Evolutionary conservation across 2,329 filamentous ascomycete genomes (phyloP), one percentile per base, ranked within the genome.

Genomic region (Ceratocystis diversiconidia): DNA sequence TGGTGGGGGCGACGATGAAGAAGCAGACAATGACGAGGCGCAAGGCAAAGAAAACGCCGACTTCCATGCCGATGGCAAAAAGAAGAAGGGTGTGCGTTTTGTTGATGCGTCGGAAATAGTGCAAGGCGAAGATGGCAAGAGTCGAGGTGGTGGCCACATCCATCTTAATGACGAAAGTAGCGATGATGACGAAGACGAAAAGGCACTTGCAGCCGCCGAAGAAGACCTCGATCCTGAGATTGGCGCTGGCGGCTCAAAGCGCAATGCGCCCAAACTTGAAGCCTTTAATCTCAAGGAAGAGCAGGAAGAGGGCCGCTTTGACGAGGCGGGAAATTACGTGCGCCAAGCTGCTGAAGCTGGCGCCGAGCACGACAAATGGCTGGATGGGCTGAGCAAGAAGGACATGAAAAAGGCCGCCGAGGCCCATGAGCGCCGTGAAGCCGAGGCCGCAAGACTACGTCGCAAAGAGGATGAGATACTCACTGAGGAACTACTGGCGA

Each of bases 281-380:
- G 92, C 92, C 2, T 99, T 99, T 80, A 97, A 99, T 73, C 89
- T 99, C 80, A 85, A 84, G 67, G 79, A 83, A 12, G 94, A 99
- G 74, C 86, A 95, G 74, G 91, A 97, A 72, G 92, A 97, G 70
- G 94, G 94, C 0, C 82, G 85, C 10, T 99, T 96, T 71, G 94
- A 99, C 73, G 88, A 94, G 70, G 79, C 86, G 1, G 92, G 92
- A 8, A 99, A 97, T 74, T 99, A 86, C 73, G 85, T 99, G 57
- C 85, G 94, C 66, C 95, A 95, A 74, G 92, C 92, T 0, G 83
- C 78, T 7, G 94, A 99, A 71, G 90, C 90, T 0, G 91, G 97
- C 70, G 90, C 92, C 0, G 84, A 89, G 28, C 91, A 99, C 74
- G 94, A 99, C 76, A 83, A 82, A 41, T 99, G 94, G 94, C 77